A percentile compares a stretch with the other conserved stretches of the same genome.
These are phyloP conservation scores for Warburgia ugandensis DNA, from an alignment of 164 flowering plant genomes.

Conservation along the genomic window DNA sequence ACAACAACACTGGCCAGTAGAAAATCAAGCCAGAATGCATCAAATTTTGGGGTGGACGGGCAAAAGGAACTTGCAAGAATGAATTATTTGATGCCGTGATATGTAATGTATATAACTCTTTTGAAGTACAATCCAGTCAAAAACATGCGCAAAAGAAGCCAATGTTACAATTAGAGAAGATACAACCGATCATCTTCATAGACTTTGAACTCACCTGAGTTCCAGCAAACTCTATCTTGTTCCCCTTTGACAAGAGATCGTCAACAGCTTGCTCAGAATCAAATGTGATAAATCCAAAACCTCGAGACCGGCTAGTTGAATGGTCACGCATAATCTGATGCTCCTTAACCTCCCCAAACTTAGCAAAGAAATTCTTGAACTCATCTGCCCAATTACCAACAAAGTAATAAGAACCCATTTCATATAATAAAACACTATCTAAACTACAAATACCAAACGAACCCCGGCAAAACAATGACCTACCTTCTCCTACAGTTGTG, in stretches of 20 bases:
- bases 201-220: conserved; percentile 42
- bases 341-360: conserved; percentile 64
- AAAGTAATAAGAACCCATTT: not conserved
- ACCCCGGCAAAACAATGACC: too few species aligned
- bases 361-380: conserved; percentile 70
- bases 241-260: conserved; percentile 57
- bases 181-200: conserved; percentile 3
- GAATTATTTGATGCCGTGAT: too few species aligned
- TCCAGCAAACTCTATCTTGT: conserved; percentile 58
- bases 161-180: too few species aligned
- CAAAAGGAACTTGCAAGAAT: too few species aligned
- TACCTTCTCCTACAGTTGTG: conserved; percentile 58
- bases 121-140: too few species aligned
- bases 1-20: too few species aligned
- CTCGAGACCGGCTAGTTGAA: conserved; percentile 69
- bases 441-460: too few species aligned
- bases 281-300: conserved; percentile 80
- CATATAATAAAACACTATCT: not conserved
- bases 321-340: conserved; percentile 87
- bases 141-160: too few species aligned
- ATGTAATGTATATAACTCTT: too few species aligned
- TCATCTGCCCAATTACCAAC: conserved; percentile 42
- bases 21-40: too few species aligned
- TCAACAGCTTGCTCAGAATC: conserved; percentile 68
- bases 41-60: too few species aligned